Conservation (phyloP, 1,284 basidiomycete species). For the Cutaneotrichosporon arboriforme region DNA sequence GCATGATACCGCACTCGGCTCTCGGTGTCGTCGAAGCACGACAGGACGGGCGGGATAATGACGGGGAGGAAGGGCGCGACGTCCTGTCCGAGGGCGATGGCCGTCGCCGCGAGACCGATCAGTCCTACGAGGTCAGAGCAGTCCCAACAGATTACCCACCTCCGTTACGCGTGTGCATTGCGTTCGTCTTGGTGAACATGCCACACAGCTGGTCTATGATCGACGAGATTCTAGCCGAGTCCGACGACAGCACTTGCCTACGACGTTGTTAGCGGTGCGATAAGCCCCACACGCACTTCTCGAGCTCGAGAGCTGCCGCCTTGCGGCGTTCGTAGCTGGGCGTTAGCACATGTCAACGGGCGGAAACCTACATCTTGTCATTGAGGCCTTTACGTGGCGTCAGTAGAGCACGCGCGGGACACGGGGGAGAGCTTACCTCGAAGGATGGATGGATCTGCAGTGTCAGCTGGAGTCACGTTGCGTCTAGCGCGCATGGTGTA, state of each 20-base stretch:
- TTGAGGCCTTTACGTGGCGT: constrained; percentile 37
- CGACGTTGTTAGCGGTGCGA: neutral
- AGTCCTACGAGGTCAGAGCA: constrained; percentile 48
- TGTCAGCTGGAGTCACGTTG: neutral
- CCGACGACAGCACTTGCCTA: constrained; percentile 77
- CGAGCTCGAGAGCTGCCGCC: constrained; percentile 87
- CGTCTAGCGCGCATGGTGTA: neutral
- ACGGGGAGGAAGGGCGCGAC: constrained; percentile 89
- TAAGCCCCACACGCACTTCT: constrained; percentile 62
- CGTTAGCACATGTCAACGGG: constrained; percentile 9
- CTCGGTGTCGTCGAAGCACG: constrained; percentile 91
- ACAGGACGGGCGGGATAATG: constrained; percentile 84
- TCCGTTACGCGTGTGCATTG: constrained; percentile 85
- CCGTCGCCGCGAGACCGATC: constrained; percentile 92
- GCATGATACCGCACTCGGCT: constrained; percentile 78
- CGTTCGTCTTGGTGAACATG: constrained; percentile 79
- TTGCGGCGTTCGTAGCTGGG: constrained; percentile 83
- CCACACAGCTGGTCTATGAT: constrained; percentile 94
- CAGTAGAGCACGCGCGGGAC: neutral
- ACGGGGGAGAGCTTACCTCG: constrained; percentile 26
- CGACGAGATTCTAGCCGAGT: constrained; percentile 70
- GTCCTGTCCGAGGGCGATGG: constrained; percentile 89
- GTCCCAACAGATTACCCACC: constrained; percentile 49
- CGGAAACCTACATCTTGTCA: constrained; percentile 44
- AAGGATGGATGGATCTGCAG: constrained; percentile 35